Base-by-base conservation (phyloP, 2,329 filamentous ascomycete species). In the Fusarium humuli region DNA sequence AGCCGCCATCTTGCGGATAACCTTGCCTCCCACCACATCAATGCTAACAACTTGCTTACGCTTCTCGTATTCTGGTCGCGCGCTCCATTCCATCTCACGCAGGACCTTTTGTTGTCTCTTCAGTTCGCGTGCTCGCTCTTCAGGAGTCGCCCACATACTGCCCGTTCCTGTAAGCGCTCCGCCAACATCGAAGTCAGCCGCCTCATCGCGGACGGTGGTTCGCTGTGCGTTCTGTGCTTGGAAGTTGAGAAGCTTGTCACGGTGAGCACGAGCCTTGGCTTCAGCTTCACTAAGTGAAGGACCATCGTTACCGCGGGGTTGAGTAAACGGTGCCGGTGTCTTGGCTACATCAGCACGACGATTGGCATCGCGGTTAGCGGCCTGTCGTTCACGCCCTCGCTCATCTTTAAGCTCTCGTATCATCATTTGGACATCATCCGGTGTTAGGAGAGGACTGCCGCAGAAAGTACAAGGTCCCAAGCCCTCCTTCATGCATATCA, bases 381-480 rank as follows among this genome's bases (percentile, higher is more conserved):
- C 90, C 92, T 94, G 94, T 75, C 90, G 92, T 81, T 98, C 95
- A 61, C 91, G 89, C 4, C 94, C 95, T 7, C 94, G 89, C 81
- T 98, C 95, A 55, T 93, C 92, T 41, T 91, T 90, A 14, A 99
- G 85, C 74, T 95, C 91, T 27, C 88, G 87, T 50, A 98, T 92
- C 88, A 99, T 97, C 34, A 87, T 89, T 75, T 97, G 91, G 12
- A 97, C 88, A 57, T 98, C 94, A 6, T 87, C 82, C 0, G 88
- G 78, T 30, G 86, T 90, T 10, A 99, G 83, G 1, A 99, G 83
- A 1, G 93, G 89, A 0, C 87, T 85, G 1, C 90, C 90, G 81
- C 96, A 99, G 77, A 93, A 98, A 0, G 95, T 98, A 79, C 96
- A 99, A 1, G 95, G 95, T 0, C 95, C 95, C 1, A 98, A 85